Evolutionary conservation across 805 yeast species (phyloP), one percentile per base, ranked within the genome.

Genomic region (Ogataea sp.): DNA sequence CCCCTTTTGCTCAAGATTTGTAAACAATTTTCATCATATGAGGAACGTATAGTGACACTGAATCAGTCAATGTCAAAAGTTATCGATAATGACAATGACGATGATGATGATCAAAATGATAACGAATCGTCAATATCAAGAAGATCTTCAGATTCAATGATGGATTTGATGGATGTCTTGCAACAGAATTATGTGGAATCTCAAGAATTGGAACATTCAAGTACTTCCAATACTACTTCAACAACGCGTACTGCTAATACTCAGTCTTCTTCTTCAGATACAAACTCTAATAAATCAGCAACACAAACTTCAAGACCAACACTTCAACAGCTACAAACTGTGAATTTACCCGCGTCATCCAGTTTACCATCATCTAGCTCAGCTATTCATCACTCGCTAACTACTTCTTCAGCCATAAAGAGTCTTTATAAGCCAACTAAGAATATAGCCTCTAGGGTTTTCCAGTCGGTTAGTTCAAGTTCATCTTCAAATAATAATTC

Each of bases 81-180:
- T 23, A 23, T n/a, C n/a, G n/a, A n/a, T n/a, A n/a, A n/a, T n/a
- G 25, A 23, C 10, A 23, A 27, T 30, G 2, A 14, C 29, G 16
- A 32, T 39, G 20, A 4, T 21, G 36, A 39, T 25, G 37, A 31
- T 37, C 34, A 37, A 7, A 20, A 37, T 24, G 36, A 30, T 16
- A 9, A 26, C 17, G 31, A 14, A 6, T 26, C 37, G 18, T 27
- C 7, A 3, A 16, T 6, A 2, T 27, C 37, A n/a, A 20, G 26
- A 5, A 25, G 18, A 20, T 35, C 37, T 5, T 10, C 14, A 11
- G 32, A 14, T 3, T 35, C 53, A 6, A 32, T 52, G 37, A 45
- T 52, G 35, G 58, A 52, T 37, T 17, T 53, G 3, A 43, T 47
- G 51, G 58, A 52, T 30, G 55, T 45, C 7, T 37, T 50, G 29